A percentile compares a stretch with the other conserved stretches of the same genome.
Evolutionary conservation across 768 basidiomycete species (phyloP).

Genomic region (Melanogaster broomeanus): DNA sequence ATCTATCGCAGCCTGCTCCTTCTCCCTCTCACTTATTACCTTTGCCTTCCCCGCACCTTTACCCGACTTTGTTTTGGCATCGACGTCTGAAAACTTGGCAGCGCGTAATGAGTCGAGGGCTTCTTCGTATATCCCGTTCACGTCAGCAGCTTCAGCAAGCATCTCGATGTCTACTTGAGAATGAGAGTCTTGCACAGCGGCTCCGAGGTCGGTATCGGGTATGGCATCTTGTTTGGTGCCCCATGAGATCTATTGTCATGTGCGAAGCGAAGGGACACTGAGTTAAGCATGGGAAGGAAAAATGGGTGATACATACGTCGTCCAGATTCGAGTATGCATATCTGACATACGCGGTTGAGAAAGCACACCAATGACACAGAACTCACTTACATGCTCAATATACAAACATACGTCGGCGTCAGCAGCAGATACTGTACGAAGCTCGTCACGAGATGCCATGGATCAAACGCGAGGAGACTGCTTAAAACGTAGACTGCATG

Average conservation of each 20-base stretch:
- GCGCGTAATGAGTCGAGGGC: conserved; percentile 72
- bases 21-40: conserved; percentile 52
- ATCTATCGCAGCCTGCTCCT: conserved; percentile 74
- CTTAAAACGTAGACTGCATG: conserved; percentile 70
- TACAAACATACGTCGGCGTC: conserved; percentile 78
- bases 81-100: conserved; percentile 42
- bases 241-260: conserved; percentile 71
- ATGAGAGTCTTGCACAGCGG: conserved; percentile 76
- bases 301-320: conserved; percentile 49
- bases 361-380: background rate
- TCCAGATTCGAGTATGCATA: conserved; percentile 87
- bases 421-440: conserved; percentile 87
- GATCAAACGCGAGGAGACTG: conserved; percentile 85
- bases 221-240: conserved; percentile 90
- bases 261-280: background rate
- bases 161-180: conserved; percentile 89
- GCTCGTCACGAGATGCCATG: conserved; percentile 95
- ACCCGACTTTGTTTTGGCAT: conserved; percentile 9
- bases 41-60: background rate
- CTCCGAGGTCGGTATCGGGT: conserved; percentile 77
- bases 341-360: conserved; percentile 39
- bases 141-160: conserved; percentile 77
- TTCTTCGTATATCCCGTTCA: conserved; percentile 84
- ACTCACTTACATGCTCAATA: conserved; percentile 67
- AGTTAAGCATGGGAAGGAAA: conserved; percentile 12